These are phyloP conservation scores for Ganoderma meredithae DNA, from an alignment of 1,284 basidiomycete species.

Conservation along the genomic window DNA sequence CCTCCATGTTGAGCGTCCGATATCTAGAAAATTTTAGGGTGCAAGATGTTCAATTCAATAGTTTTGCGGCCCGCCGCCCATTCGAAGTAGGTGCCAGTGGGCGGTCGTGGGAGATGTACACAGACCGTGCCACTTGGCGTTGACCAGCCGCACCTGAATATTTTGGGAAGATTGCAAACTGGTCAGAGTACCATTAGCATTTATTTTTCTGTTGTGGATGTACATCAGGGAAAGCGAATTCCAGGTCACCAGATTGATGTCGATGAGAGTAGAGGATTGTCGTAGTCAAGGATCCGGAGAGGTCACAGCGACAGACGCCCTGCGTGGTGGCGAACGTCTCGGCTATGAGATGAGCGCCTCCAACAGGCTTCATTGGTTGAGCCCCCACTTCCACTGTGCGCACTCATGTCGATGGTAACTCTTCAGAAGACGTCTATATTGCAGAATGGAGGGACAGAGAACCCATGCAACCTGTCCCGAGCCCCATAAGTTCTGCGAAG, in stretches of 20 bases:
- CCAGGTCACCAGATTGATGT: no score
- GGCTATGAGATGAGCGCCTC: not conserved
- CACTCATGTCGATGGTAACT: not conserved
- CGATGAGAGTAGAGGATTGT: not conserved
- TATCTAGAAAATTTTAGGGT: no score
- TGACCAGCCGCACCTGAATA: not conserved
- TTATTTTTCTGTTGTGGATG: no score
- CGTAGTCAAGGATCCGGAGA: not conserved
- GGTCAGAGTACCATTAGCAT: no score
- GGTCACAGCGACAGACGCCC: no score
- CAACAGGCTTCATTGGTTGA: not conserved
- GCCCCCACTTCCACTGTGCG: not conserved
- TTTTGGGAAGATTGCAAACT: not conserved
- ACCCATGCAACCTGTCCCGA: constrained; percentile 7
- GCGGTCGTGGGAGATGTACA: not conserved
- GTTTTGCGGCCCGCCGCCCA: not conserved
- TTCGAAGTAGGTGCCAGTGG: not conserved
- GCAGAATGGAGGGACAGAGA: not conserved
- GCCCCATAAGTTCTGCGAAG: constrained; percentile 6
- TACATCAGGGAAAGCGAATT: no score
- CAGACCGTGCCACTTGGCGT: no score
- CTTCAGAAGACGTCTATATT: not conserved
- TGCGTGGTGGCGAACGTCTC: not conserved
- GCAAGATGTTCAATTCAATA: not conserved
- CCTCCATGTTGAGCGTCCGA: not conserved